Evolutionary conservation across 352 stramenopile genomes (phyloP).

Genomic region (Blastocystis sp.): DNA sequence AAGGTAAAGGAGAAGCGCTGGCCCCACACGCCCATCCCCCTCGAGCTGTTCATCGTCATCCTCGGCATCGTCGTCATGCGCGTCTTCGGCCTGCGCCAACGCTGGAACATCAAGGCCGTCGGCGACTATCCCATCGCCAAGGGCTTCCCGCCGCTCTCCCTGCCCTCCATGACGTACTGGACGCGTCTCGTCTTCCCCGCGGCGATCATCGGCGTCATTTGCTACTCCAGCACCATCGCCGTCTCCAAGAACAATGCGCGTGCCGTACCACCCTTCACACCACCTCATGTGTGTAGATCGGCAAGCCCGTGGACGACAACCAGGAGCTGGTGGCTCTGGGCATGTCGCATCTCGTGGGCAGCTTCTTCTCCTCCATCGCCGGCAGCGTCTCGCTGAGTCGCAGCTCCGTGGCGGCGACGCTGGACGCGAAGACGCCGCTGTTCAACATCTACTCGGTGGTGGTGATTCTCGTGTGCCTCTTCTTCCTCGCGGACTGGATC

Average conservation of each 20-base stretch:
- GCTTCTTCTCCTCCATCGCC: background rate
- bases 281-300: conserved; percentile 21
- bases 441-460: background rate
- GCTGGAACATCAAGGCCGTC: conserved; percentile 38
- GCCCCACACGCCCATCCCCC: background rate
- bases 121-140: background rate
- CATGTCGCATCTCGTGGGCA: background rate
- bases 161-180: background rate
- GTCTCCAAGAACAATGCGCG: conserved; percentile 21
- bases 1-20: conserved; percentile 16
- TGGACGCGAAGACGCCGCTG: background rate
- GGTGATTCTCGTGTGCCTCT: background rate
- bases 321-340: conserved; percentile 42
- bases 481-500: conserved; percentile 9
- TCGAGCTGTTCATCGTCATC: conserved; percentile 38
- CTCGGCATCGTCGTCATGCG: background rate
- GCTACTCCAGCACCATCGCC: conserved; percentile 5
- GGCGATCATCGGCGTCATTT: conserved; percentile 23
- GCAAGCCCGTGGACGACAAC: conserved; percentile 21
- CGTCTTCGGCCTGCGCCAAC: background rate
- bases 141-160: conserved; percentile 26
- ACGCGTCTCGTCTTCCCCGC: background rate
- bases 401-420: background rate
- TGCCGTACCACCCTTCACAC: background rate
- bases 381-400: background rate